A percentile compares a stretch with the other conserved stretches of the same genome.
Evolutionary conservation across 2,329 filamentous ascomycete genomes (phyloP).

Genomic region (Penicillium sp.): DNA sequence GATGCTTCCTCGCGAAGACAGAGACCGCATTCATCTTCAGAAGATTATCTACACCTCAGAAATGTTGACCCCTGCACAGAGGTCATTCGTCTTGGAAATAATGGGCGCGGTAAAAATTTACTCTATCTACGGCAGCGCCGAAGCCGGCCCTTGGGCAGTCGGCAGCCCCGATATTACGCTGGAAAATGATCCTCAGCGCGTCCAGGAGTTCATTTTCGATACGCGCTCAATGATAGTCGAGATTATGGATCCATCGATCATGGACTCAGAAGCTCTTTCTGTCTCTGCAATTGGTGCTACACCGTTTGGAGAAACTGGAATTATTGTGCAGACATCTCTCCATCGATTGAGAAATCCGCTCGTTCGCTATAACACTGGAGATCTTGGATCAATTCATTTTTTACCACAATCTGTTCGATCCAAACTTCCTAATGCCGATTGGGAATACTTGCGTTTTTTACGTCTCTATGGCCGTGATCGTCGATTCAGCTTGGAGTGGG

Average conservation of each 20-base stretch:
- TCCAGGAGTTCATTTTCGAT: slow-evolving; percentile 39
- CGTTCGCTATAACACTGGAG: slow-evolving; percentile 50
- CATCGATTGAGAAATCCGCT: slow-evolving; percentile 49
- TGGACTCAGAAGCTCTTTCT: neutral
- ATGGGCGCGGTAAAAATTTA: slow-evolving; percentile 42
- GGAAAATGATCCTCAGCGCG: neutral
- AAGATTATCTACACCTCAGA: slow-evolving; percentile 55
- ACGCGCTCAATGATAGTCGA: slow-evolving; percentile 43
- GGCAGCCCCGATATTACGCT: slow-evolving; percentile 21
- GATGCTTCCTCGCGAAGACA: slow-evolving; percentile 25
- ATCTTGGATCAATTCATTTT: slow-evolving; percentile 47
- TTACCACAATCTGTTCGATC: slow-evolving; percentile 27
- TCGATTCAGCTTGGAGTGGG: slow-evolving; percentile 51
- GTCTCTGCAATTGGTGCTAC: slow-evolving; percentile 13
- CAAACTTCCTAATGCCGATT: slow-evolving; percentile 24
- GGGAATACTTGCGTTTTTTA: slow-evolving; percentile 37
- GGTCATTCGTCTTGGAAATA: slow-evolving; percentile 33
- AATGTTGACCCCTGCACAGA: slow-evolving; percentile 39
- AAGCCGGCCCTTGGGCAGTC: slow-evolving; percentile 48
- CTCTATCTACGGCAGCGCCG: slow-evolving; percentile 49
- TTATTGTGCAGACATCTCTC: slow-evolving; percentile 50
- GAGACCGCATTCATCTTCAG: slow-evolving; percentile 32
- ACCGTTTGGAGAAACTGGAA: slow-evolving; percentile 39
- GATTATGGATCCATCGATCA: slow-evolving; percentile 34
- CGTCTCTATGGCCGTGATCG: slow-evolving; percentile 48